Evolutionary conservation across 371 early-diverging fungal species (phyloP), one percentile per base, ranked within the genome.

Genomic region (Lichtheimia ramosa): DNA sequence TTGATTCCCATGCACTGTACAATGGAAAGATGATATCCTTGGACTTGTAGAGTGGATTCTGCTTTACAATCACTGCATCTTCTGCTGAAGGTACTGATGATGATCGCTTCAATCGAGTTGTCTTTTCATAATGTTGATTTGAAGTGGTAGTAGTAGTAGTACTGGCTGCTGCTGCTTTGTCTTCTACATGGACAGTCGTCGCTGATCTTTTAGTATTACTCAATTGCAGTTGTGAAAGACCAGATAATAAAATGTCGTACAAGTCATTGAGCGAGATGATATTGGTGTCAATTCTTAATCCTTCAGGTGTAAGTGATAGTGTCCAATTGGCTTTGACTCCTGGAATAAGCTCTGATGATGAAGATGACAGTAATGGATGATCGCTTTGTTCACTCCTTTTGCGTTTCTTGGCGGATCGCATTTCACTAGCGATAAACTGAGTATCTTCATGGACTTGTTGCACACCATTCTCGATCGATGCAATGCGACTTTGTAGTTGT

Each of bases 1-100:
- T 25, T 2, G 78, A 64, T 16, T 74, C 79, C 79, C 79, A 79
- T 10, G 68, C 68, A 24, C 79, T 79, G 46, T 79, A 79, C 6
- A 79, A 61, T n/a, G 79, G 79, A 48, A 75, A 74, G 7, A 70
- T 67, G 15, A 70, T 69, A 34, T 69, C 56, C 34, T 75, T 65
- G 24, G 71, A 62, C 23, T 67, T 72, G 65, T 74, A 79, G 0
- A 75, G 51, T 2, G 74, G 66, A 21, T 79, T 70, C 16, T 64
- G 69, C 34, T 71, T 71, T 18, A 66, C 54, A 0, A 75, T 54
- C 0, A 76, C 70, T 0, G 67, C 72, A 16, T 67, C 52, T 13
- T 71, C 72, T 3, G 65, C 48, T 14, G 54, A 28, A 10, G 61
- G 23, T 18, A 46, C 46, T 5, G 61, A 61, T 10, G 61, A 12